Conservation (phyloP, 2,329 filamentous ascomycete species). For the Cladophialophora immunda region DNA sequence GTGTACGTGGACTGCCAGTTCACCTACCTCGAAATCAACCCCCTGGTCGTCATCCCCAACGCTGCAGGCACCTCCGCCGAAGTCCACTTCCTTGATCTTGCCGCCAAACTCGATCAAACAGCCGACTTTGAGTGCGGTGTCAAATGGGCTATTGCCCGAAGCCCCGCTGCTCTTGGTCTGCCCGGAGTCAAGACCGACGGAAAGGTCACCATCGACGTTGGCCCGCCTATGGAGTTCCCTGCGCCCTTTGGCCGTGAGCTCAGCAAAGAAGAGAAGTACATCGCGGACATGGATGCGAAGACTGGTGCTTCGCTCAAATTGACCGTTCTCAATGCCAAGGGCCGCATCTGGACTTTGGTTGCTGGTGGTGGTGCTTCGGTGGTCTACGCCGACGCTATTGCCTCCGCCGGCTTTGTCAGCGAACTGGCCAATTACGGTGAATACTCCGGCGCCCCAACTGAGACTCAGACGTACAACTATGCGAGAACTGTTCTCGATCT, state of each 20-base stretch:
- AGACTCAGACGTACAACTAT: constrained; percentile 99
- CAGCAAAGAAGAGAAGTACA: constrained; percentile 99
- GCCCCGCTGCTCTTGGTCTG: constrained; percentile 85
- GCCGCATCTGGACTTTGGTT: constrained; percentile 97
- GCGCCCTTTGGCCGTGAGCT: constrained; percentile 98
- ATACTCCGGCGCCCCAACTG: constrained; percentile 98
- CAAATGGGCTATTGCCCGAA: constrained; percentile 97
- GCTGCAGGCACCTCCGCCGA: constrained; percentile 88
- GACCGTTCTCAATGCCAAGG: constrained; percentile 89
- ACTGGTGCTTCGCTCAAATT: constrained; percentile 98
- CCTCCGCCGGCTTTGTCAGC: constrained; percentile 90
- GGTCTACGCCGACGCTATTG: constrained; percentile 98
- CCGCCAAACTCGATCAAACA: constrained; percentile 98
- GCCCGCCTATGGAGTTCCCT: constrained; percentile 98
- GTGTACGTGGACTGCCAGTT: constrained; percentile 99
- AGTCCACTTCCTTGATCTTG: constrained; percentile 97
- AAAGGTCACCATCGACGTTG: constrained; percentile 93
- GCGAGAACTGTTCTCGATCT: constrained; percentile 95
- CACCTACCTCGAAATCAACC: constrained; percentile 99
- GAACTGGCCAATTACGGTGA: constrained; percentile 99
- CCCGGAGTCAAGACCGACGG: constrained; percentile 70
- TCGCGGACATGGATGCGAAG: constrained; percentile 98
- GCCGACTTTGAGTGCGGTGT: constrained; percentile 99
- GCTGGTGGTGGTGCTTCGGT: constrained; percentile 99
- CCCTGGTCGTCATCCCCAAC: constrained; percentile 96